A percentile compares a stretch with the other conserved stretches of the same genome.
phyloP scores from a whole-genome alignment of 192 early-diverging fungal species.

The Podila epigama region DNA sequence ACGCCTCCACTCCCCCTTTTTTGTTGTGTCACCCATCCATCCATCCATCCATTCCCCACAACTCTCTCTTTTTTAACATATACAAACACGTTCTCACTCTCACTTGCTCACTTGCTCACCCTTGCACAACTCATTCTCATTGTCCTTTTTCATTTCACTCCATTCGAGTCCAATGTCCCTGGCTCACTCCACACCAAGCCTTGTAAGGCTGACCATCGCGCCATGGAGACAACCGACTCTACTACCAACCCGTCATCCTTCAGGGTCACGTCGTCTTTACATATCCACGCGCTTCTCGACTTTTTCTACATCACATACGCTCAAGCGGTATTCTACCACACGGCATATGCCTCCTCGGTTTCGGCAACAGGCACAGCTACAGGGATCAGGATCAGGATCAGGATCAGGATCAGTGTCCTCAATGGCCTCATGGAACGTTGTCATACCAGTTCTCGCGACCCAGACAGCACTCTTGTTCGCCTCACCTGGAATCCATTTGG shows the following conservation, averaged over 20 bases:
- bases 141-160: background rate
- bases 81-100: too few relatives aligned
- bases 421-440: slow-evolving; percentile 10
- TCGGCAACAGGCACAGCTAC: too few relatives aligned
- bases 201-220: background rate
- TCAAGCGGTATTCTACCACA: background rate
- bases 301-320: background rate
- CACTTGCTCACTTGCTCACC: too few relatives aligned
- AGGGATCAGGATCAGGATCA: too few relatives aligned
- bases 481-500: slow-evolving; percentile 12
- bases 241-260: background rate
- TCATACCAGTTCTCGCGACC: slow-evolving; percentile 30
- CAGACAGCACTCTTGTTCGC: slow-evolving; percentile 17
- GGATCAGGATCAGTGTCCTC: background rate
- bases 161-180: background rate
- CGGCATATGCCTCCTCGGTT: too few relatives aligned
- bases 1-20: too few relatives aligned
- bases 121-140: background rate
- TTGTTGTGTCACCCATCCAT: too few relatives aligned
- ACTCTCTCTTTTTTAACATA: too few relatives aligned
- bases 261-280: too few relatives aligned
- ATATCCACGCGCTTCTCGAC: background rate
- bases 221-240: background rate
- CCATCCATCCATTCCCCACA: too few relatives aligned
- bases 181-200: background rate